These are phyloP conservation scores for Ustilago trichophora DNA, from an alignment of 1,284 basidiomycete species.

Conservation along the genomic window DNA sequence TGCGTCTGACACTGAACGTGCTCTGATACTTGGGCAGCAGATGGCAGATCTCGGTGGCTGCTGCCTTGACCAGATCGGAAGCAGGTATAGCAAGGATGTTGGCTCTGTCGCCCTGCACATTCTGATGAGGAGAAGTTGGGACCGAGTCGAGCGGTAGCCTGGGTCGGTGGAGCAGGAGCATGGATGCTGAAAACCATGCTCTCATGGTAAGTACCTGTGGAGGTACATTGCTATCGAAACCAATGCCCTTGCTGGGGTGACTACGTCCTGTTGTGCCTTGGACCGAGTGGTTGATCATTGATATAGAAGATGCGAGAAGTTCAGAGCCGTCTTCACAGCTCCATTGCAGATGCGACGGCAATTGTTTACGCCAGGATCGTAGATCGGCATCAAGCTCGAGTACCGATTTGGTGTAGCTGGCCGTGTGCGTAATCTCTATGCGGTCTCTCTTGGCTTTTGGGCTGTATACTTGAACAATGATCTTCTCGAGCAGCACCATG, in stretches of 20 bases:
- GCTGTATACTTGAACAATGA: slow-evolving; percentile 16
- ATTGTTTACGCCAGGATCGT: neutral
- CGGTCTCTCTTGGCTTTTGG: slow-evolving; percentile 1
- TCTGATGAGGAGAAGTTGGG: too few species aligned
- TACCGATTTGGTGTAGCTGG: neutral
- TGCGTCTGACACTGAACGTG: slow-evolving; percentile 16
- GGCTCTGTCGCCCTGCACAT: neutral
- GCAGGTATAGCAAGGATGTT: neutral
- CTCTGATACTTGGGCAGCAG: slow-evolving; percentile 16
- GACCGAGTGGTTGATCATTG: neutral
- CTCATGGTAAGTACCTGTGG: slow-evolving; percentile 27
- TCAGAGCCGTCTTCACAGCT: neutral
- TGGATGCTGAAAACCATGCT: slow-evolving; percentile 20
- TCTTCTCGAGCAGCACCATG: slow-evolving; percentile 19
- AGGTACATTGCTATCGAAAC: too few species aligned
- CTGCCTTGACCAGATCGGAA: slow-evolving; percentile 4
- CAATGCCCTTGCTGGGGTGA: too few species aligned
- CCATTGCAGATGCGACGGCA: slow-evolving; percentile 6
- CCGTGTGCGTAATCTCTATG: neutral
- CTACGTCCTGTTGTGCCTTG: neutral
- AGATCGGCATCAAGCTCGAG: slow-evolving; percentile 4
- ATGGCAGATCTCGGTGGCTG: slow-evolving; percentile 18
- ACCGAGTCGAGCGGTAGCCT: slow-evolving; percentile 15
- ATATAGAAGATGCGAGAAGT: neutral
- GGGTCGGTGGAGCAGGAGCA: slow-evolving; percentile 18